A percentile compares a stretch with the other conserved stretches of the same genome.
Conservation (phyloP, 441 rosid species). For the Metrosideros polymorpha region DNA sequence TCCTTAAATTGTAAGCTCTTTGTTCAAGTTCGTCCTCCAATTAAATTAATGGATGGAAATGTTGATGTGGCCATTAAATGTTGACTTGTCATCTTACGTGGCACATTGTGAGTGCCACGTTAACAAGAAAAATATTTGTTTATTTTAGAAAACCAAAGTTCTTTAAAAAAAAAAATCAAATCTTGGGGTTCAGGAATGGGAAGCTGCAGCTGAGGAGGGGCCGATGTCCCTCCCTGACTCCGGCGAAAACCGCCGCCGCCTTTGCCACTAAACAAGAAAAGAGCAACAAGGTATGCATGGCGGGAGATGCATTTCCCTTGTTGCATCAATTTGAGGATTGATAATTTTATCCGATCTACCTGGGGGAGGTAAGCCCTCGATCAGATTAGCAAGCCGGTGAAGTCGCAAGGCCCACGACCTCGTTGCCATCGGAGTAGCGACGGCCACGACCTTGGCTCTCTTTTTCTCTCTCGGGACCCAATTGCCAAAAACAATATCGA, state of each 20-base stretch:
- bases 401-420: no score
- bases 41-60: background rate
- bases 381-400: no score
- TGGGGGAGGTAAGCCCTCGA: no score
- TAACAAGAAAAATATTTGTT: background rate
- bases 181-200: background rate
- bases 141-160: background rate
- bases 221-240: background rate
- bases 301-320: no score
- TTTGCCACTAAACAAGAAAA: no score
- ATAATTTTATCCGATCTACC: no score
- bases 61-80: background rate
- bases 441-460: background rate
- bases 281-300: no score
- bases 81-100: background rate
- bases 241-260: accelerated
- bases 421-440: no score
- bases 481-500: background rate
- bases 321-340: no score
- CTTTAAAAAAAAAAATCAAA: background rate
- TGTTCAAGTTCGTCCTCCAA: background rate
- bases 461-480: background rate
- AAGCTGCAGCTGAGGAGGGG: background rate
- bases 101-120: accelerated
- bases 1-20: background rate